Base-by-base conservation (phyloP, 2,329 filamentous ascomycete genomes). In the Orbilia brochopaga region DNA sequence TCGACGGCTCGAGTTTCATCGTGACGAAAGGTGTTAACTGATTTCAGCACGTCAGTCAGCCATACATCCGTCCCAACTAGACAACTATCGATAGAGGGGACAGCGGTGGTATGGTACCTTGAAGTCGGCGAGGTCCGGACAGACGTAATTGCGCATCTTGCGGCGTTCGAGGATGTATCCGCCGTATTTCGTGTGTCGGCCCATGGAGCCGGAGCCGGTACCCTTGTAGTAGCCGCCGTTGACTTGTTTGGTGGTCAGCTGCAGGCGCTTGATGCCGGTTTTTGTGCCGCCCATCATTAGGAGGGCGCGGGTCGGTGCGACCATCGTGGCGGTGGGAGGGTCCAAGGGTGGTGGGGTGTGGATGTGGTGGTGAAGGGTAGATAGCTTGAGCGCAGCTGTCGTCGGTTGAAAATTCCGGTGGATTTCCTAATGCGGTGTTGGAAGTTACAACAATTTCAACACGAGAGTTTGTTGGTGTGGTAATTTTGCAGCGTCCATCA, bases 171-270 rank as follows among this genome's bases (percentile, higher is more conserved):
- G 88, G 52, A 87, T 80, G 80, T 94, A 99, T 56, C 88, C 88
- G 80, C 93, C 94, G 79, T 87, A 86, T 79, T 90, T 90, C 61
- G 90, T 92, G 81, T 95, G 91, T 13, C 83, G 81, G 79, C 94
- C 94, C 87, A 95, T 92, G 46, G 90, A 87, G 1, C 94, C 94
- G 0, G 91, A 89, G 52, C 92, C 85, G 77, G 90, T 97, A 79
- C 94, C 94, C 84, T 97, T 97, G 87, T 99, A 99, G 86, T 88
- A 99, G 76, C 92, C 93, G 79, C 91, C 91, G 79, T 89, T 90
- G 79, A 93, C 88, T 81, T 94, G 88, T 82, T 99, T 99, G 76
- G 93, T 96, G 11, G 91, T 97, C 78, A 99, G 86, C 59, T 85
- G 84, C 69, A 92, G 83, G 78, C 93, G 91, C 80, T 88, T 86